Evolutionary conservation across 192 early-diverging fungal species (phyloP).

Genomic region (Ambispora gerdemannii): DNA sequence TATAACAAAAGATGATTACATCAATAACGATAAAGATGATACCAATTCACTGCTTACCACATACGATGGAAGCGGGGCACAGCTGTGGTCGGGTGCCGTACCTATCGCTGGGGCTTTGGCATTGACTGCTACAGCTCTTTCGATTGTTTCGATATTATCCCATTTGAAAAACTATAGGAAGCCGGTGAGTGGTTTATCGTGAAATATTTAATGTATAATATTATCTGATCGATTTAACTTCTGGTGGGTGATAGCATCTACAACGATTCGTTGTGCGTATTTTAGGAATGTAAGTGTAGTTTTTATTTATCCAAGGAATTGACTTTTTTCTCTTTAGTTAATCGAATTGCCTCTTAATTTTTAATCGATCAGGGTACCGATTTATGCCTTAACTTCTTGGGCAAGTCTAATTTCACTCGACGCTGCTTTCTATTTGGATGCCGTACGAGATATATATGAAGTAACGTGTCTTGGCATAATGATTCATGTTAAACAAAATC

Average conservation of each 20-base stretch:
- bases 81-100: not conserved
- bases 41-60: no score
- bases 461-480: constrained; percentile 19
- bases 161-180: constrained; percentile 61
- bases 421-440: constrained; percentile 82
- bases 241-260: constrained; percentile 5
- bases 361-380: constrained; percentile 63
- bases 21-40: no score
- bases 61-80: not conserved
- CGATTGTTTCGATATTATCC: constrained; percentile 50
- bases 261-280: constrained; percentile 32
- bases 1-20: no score
- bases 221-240: not conserved
- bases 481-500: not conserved
- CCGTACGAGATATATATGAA: constrained; percentile 90
- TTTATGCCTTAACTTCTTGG: constrained; percentile 84
- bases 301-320: not conserved
- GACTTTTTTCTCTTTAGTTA: constrained; percentile 36
- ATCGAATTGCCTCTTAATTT: constrained; percentile 49
- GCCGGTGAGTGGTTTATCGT: constrained; percentile 41
- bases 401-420: constrained; percentile 68
- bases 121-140: constrained; percentile 45
- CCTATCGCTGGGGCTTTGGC: constrained; percentile 48
- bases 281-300: constrained; percentile 26
- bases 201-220: not conserved